Evolutionary conservation across 2,329 filamentous ascomycete species (phyloP), one percentile per base, ranked within the genome.

Genomic region (Aspergillus ustus): DNA sequence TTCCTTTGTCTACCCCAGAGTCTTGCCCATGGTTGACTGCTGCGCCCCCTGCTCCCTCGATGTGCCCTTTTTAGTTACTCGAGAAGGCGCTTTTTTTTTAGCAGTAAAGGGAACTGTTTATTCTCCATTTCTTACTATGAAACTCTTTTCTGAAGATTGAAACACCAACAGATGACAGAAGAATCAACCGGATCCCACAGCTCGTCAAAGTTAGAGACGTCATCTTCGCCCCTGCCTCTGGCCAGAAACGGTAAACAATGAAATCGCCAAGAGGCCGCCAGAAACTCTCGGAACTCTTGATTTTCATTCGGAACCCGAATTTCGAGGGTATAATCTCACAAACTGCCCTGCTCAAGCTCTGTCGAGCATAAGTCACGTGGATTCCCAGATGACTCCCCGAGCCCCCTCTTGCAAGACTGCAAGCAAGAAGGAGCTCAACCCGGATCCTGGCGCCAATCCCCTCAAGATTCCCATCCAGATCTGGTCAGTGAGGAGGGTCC

Each of bases 1-100:
- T 19, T 34, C 54, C 43, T 49, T 54, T 45, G 45, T 46, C 15
- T 55, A 31, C 29, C n/a, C 49, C 8, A 34, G n/a, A 37, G 19
- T 20, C 40, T 15, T 7, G 52, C 48, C 37, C 20, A 37, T 56
- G 34, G 58, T 55, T 46, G 37, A 56, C 22, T 34, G 29, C 58
- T 63, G 63, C 58, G 63, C 63, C 63, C 34, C 57, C 17, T 53
- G 34, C 40, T 40, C 20, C 45, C 25, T 43, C 28, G 13, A 40
- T 45, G 29, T 45, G 34, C 29, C 25, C 29, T 45, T 62, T 51
- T 57, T 54, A 31, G 37, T 5, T 45, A 13, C 28, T 44, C 34
- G 19, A 22, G 25, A 17, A 9, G 7, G 44, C 34, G 3, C 19
- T 34, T 59, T 59, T 59, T 25, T 54, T 59, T 59, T 59, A 59